These are phyloP conservation scores for Lentinula aciculospora DNA, from an alignment of 768 basidiomycete genomes.

Conservation along the genomic window DNA sequence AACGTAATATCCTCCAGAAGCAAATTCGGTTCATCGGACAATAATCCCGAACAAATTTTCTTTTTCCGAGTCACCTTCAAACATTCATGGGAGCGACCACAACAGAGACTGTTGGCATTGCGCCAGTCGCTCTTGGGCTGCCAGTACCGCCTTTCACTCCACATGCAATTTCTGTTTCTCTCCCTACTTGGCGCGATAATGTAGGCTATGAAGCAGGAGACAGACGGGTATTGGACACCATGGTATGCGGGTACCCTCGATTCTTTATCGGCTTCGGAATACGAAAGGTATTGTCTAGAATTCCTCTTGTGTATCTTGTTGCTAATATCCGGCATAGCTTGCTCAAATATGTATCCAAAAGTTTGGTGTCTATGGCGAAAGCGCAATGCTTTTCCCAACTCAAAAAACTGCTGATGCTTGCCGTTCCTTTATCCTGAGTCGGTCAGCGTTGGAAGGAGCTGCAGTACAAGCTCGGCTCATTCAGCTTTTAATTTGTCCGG, in stretches of 20 bases:
- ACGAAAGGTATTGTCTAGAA: constrained; percentile 54
- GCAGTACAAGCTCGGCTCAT: constrained; percentile 50
- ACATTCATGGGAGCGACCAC: background rate
- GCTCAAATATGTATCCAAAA: constrained; percentile 70
- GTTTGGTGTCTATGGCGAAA: constrained; percentile 67
- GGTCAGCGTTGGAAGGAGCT: constrained; percentile 35
- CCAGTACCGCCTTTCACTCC: constrained; percentile 64
- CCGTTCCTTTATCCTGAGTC: constrained; percentile 60
- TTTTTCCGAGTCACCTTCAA: background rate
- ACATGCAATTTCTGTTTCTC: constrained; percentile 92
- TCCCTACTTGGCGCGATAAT: constrained; percentile 90
- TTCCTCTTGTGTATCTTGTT: background rate
- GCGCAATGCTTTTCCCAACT: constrained; percentile 76
- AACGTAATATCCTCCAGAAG: background rate
- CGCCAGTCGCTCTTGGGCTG: constrained; percentile 33
- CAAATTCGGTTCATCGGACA: background rate
- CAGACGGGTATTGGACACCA: constrained; percentile 65
- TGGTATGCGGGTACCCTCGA: constrained; percentile 90
- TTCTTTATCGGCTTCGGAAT: constrained; percentile 91
- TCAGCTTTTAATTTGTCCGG: constrained; percentile 67
- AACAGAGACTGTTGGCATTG: background rate
- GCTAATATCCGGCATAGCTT: constrained; percentile 45
- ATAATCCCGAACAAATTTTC: background rate
- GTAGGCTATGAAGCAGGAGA: constrained; percentile 91
- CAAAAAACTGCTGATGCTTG: constrained; percentile 69